A percentile compares a stretch with the other conserved stretches of the same genome.
phyloP scores from a whole-genome alignment of 352 stramenopile species.

The Albugo candida region DNA sequence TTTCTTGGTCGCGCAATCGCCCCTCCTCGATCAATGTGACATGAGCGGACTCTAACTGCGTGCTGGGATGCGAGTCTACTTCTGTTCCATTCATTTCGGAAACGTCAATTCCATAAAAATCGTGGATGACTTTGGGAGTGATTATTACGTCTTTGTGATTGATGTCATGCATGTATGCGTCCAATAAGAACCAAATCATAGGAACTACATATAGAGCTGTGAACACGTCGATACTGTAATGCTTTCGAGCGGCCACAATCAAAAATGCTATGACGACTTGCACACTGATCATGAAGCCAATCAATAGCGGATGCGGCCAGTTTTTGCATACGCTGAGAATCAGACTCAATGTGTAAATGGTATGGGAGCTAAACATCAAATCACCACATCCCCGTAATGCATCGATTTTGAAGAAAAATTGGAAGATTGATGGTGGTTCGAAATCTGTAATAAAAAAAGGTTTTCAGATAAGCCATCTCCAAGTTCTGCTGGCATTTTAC shows the following conservation, averaged over 20 bases:
- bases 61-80: too few species aligned
- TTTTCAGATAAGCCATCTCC: not conserved
- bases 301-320: slow-evolving; percentile 61
- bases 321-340: slow-evolving; percentile 76
- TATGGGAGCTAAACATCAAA: slow-evolving; percentile 86
- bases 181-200: slow-evolving; percentile 61
- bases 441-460: slow-evolving; percentile 16
- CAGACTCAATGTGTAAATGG: slow-evolving; percentile 80
- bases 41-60: too few species aligned
- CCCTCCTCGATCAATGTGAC: too few species aligned
- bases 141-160: slow-evolving; percentile 56
- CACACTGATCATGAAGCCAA: slow-evolving; percentile 47
- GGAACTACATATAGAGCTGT: slow-evolving; percentile 77
- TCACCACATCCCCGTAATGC: slow-evolving; percentile 76
- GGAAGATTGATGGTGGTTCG: slow-evolving; percentile 19
- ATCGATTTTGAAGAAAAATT: slow-evolving; percentile 57
- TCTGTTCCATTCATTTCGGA: not conserved
- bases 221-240: slow-evolving; percentile 83
- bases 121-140: slow-evolving; percentile 34
- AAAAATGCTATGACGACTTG: slow-evolving; percentile 75
- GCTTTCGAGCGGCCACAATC: slow-evolving; percentile 76
- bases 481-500: not conserved
- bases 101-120: slow-evolving; percentile 38
- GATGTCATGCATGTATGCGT: slow-evolving; percentile 66
- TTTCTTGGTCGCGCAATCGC: too few species aligned